A percentile compares a stretch with the other conserved stretches of the same genome.
Conservation (phyloP, 2,329 filamentous ascomycete species). For the Venturia nashicola region DNA sequence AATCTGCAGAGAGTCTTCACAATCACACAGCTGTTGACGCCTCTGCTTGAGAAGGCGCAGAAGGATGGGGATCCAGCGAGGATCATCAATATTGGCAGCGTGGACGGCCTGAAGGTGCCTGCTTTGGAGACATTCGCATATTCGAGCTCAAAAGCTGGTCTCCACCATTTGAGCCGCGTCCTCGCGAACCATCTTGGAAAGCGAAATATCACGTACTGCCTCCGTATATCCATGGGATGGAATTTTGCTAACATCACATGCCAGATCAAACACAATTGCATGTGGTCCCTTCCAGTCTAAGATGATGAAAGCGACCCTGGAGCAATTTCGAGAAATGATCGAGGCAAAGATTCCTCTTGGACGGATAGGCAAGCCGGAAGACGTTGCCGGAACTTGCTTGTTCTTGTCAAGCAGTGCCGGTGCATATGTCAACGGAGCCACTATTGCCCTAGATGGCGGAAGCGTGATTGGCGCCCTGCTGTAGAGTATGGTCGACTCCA, state of each 20-base stretch:
- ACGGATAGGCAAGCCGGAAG: slow-evolving; percentile 53
- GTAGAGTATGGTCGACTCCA: slow-evolving; percentile 13
- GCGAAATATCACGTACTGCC: slow-evolving; percentile 39
- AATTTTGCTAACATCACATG: background rate
- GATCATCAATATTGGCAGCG: slow-evolving; percentile 52
- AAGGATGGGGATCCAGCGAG: slow-evolving; percentile 36
- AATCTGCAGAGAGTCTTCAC: slow-evolving; percentile 57
- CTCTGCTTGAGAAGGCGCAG: slow-evolving; percentile 44
- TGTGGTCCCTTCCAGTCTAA: slow-evolving; percentile 61
- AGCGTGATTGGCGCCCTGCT: slow-evolving; percentile 25
- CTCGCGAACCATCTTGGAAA: slow-evolving; percentile 50
- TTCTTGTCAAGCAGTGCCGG: slow-evolving; percentile 59
- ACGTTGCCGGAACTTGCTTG: slow-evolving; percentile 60
- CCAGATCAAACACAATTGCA: slow-evolving; percentile 51
- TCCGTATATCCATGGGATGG: no score
- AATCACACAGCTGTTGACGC: slow-evolving; percentile 49
- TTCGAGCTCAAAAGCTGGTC: slow-evolving; percentile 48
- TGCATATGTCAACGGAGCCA: slow-evolving; percentile 29
- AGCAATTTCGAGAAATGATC: slow-evolving; percentile 44
- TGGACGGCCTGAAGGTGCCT: slow-evolving; percentile 51
- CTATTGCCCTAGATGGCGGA: slow-evolving; percentile 30
- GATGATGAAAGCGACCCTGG: slow-evolving; percentile 61
- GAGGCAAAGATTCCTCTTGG: slow-evolving; percentile 49
- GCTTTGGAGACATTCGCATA: slow-evolving; percentile 47
- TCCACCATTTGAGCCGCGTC: slow-evolving; percentile 53